Evolutionary conservation across 2,329 filamentous ascomycete genomes (phyloP).

Genomic region (Ophiosphaerella korrae): DNA sequence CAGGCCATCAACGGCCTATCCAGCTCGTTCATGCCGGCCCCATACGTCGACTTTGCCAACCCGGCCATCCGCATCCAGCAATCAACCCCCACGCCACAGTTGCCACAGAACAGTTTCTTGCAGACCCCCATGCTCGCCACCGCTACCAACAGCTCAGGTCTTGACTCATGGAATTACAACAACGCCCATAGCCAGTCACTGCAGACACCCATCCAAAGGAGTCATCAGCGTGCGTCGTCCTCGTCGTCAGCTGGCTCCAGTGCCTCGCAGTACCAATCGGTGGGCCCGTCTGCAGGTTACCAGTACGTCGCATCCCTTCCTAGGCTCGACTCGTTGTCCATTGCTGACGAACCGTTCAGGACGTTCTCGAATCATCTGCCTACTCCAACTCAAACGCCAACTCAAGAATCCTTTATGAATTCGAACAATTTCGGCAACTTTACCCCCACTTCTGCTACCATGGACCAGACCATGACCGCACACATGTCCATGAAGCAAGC

Average conservation of each 20-base stretch:
- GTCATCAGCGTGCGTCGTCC: slow-evolving; percentile 47
- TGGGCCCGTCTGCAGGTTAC: slow-evolving; percentile 38
- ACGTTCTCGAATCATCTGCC: slow-evolving; percentile 58
- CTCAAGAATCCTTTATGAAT: slow-evolving; percentile 57
- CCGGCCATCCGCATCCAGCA: slow-evolving; percentile 49
- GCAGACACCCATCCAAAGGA: slow-evolving; percentile 40
- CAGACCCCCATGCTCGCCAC: slow-evolving; percentile 40
- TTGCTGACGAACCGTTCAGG: slow-evolving; percentile 46
- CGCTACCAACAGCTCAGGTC: slow-evolving; percentile 27
- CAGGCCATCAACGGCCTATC: slow-evolving; percentile 19
- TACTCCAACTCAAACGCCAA: slow-evolving; percentile 61
- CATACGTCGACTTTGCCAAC: slow-evolving; percentile 40
- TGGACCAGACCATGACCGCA: slow-evolving; percentile 54
- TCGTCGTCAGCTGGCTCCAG: slow-evolving; percentile 48
- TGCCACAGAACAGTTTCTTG: slow-evolving; percentile 29
- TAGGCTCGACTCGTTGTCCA: slow-evolving; percentile 41
- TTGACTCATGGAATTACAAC: slow-evolving; percentile 42
- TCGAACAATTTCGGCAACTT: slow-evolving; percentile 54
- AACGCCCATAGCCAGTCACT: slow-evolving; percentile 41
- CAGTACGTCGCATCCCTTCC: slow-evolving; percentile 51
- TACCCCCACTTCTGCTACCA: slow-evolving; percentile 48
- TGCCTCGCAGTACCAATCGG: slow-evolving; percentile 41
- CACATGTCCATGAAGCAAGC: slow-evolving; percentile 66
- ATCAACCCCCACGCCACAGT: slow-evolving; percentile 47
- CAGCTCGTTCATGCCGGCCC: slow-evolving; percentile 41